Evolutionary conservation across 106 monocot species (phyloP), one percentile per base, ranked within the genome.

Genomic region (Vanilla planifolia): DNA sequence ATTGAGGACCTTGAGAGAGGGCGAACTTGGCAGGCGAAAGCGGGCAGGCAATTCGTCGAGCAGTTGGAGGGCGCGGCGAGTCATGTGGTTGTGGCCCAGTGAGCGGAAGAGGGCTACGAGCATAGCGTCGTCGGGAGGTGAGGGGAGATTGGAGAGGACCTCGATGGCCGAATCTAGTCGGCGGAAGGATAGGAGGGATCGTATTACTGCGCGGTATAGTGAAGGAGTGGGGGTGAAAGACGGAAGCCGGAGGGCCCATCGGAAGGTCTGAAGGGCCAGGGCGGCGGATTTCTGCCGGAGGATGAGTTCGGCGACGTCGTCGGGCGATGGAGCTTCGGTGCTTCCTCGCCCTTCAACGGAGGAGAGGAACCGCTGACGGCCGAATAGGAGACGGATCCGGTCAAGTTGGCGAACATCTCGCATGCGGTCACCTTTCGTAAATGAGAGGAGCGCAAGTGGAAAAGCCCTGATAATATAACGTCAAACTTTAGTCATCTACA

Each of bases 1-100:
- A 59, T 91, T 80, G 60, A 76, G 68, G 51, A 79, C 40, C 6
- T 43, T 67, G 35, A 73, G 48, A 27, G 76, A 77, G 9, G 75
- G 89, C 23, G 37, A 62, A 37, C 19, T 33, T 10, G 37, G 62
- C 1, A 43, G 13, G 55, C 48, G 16, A 59, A 44, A 42, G 48
- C 55, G 64, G 73, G 33, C 10, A 62, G 60, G 70, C 29, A 76
- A 55, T 41, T 68, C 19, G 72, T 47, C 20, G 60, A 64, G 66
- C 23, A 76, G 63, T 41, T 65, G 16, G 67, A 71, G 30, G 41
- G 66, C 74, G 58, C 48, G 29, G 19, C 37, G 40, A 30, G 75
- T 47, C 60, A 52, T 25, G 19, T 48, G 57, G 43, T 65, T 64
- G 22, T 62, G 76, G 48, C 39, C 67, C 52, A 73, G 53, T 37